phyloP scores from a whole-genome alignment of 225 moss, liverwort and hornwort species.

The Antitrichia curtipendula region DNA sequence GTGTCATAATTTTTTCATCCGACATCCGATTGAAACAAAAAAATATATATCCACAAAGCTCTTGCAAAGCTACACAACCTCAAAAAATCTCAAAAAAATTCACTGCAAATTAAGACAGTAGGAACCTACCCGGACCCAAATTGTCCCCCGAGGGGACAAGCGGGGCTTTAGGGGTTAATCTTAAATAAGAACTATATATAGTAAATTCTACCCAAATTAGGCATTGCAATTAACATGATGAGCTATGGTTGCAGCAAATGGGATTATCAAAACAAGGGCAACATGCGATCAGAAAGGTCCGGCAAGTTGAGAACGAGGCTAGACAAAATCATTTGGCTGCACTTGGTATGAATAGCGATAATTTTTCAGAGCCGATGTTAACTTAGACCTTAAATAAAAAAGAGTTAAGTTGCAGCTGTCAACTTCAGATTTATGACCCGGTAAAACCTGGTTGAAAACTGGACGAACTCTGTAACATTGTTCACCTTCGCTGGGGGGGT shows the following conservation, averaged over 20 bases:
- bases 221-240: neutral
- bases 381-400: neutral
- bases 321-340: conserved; percentile 9
- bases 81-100: too few species aligned
- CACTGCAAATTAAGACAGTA: too few species aligned
- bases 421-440: neutral
- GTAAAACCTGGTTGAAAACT: neutral
- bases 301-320: conserved; percentile 24
- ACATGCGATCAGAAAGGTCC: conserved; percentile 22
- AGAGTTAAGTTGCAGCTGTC: neutral
- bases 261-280: conserved; percentile 38
- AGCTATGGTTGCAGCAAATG: conserved; percentile 26
- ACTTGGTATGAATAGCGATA: neutral
- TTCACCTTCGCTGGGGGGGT: too few species aligned
- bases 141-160: too few species aligned
- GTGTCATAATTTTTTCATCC: too few species aligned
- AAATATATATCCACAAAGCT: too few species aligned
- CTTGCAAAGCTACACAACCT: too few species aligned
- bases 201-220: neutral
- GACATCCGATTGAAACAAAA: too few species aligned
- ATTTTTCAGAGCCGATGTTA: conserved; percentile 30
- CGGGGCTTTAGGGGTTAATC: too few species aligned
- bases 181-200: neutral
- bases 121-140: too few species aligned
- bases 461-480: neutral